Evolutionary conservation across 345 rosid species (phyloP), one percentile per base, ranked within the genome.

Genomic region (Rhizophora apiculata): DNA sequence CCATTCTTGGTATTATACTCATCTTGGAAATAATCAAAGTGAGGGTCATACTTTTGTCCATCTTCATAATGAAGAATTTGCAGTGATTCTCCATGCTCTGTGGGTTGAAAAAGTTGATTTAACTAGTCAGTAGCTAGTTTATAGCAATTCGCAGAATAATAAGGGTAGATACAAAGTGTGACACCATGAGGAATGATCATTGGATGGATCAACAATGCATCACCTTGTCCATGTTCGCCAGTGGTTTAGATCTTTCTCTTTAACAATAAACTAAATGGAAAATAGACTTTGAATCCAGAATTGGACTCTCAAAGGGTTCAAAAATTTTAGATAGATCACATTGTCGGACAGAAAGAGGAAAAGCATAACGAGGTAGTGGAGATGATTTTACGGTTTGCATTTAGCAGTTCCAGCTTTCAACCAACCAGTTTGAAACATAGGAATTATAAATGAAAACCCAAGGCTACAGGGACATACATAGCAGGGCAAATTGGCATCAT

Each of bases 21-120:
- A 60, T 94, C 98, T 76, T 88, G 88, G 80, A 94, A 94, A 85
- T 89, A 94, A 84, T 94, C 97, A 71, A 63, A 85, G 70, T 91
- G 98, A 63, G 98, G 81, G 57, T 87, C 97, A 43, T 94, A 91
- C 81, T 88, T 91, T 79, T 94, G 95, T 55, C 93, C 98, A 72
- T 55, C 86, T 87, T 89, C 96, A 21, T 94, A 91, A 65, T 88
- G 93, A 78, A 91, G 92, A 80, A 94, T 68, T 66, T 94, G 97
- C 76, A 94, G 88, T 53, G 93, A 91, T 84, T 94, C 98, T 43
- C 97, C 98, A 73, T 94, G 85, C 71, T 94, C 98, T 94, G 86
- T 57, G 67, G 29, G 59, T 72, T 72, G 65, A 30, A 67, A 70
- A 55, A 52, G 67, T 60, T 60, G 34, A 52, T 20, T 60, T 2